A percentile compares a stretch with the other conserved stretches of the same genome.
Evolutionary conservation across 2,329 filamentous ascomycete genomes (phyloP).

Genomic region (Exutisphaerella laricina): DNA sequence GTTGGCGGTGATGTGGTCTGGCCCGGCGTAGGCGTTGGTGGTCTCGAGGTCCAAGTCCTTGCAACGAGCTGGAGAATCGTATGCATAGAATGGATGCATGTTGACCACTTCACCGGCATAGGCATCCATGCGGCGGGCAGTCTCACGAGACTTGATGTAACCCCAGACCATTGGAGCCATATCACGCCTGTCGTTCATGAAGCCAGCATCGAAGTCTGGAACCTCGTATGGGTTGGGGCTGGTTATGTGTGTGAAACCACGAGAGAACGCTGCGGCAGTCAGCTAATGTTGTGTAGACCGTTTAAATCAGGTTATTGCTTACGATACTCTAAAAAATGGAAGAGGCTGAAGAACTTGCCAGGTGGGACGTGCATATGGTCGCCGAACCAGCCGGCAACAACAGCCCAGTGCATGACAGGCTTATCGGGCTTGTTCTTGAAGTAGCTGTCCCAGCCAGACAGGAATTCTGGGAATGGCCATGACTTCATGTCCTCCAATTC

Average conservation of each 20-base stretch:
- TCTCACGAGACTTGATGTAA: slow-evolving; percentile 77
- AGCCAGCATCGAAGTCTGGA: slow-evolving; percentile 65
- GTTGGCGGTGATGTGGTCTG: slow-evolving; percentile 64
- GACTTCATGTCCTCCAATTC: slow-evolving; percentile 64
- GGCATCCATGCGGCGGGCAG: slow-evolving; percentile 68
- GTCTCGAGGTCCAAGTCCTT: slow-evolving; percentile 69
- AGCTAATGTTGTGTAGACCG: too few species aligned
- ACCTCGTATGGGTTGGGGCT: slow-evolving; percentile 53
- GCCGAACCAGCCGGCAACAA: slow-evolving; percentile 59
- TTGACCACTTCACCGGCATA: slow-evolving; percentile 64
- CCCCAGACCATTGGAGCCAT: slow-evolving; percentile 83
- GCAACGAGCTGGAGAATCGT: slow-evolving; percentile 62
- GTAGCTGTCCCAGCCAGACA: slow-evolving; percentile 70
- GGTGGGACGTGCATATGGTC: slow-evolving; percentile 59
- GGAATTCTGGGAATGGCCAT: slow-evolving; percentile 72
- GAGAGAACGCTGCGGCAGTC: too few species aligned
- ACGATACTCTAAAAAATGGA: slow-evolving; percentile 71
- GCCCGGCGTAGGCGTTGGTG: slow-evolving; percentile 68
- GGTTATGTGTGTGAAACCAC: slow-evolving; percentile 62
- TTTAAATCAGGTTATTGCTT: too few species aligned
- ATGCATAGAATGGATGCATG: slow-evolving; percentile 59
- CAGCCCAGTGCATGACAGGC: slow-evolving; percentile 79
- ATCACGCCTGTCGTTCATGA: slow-evolving; percentile 80
- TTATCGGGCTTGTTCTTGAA: slow-evolving; percentile 82
- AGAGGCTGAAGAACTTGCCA: slow-evolving; percentile 79